Evolutionary conservation across 805 yeast species (phyloP).

Genomic region (Henningerozyma blattae): DNA sequence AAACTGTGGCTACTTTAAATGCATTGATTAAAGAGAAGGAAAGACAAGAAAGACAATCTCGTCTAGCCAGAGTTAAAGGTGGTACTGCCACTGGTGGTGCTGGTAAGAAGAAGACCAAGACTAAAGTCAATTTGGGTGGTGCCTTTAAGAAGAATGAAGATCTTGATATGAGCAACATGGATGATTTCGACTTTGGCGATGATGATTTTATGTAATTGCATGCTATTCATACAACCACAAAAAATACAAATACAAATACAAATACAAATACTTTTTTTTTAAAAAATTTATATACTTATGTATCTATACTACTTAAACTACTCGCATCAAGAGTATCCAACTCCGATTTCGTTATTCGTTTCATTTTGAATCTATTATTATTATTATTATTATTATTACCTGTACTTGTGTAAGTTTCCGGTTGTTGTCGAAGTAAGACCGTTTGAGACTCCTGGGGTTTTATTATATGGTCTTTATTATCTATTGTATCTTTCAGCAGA

Average conservation of each 20-base stretch:
- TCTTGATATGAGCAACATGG: slow-evolving; percentile 39
- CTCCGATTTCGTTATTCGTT: neutral
- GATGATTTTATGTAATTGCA: slow-evolving; percentile 71
- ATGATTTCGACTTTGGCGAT: slow-evolving; percentile 54
- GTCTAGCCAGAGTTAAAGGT: slow-evolving; percentile 62
- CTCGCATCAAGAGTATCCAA: neutral
- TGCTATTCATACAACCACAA: too few species aligned
- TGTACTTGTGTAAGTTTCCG: too few species aligned
- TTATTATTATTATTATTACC: too few species aligned
- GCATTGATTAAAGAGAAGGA: slow-evolving; percentile 77
- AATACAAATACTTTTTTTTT: too few species aligned
- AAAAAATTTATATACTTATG: too few species aligned
- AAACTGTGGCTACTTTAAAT: slow-evolving; percentile 73
- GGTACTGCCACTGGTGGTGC: slow-evolving; percentile 88
- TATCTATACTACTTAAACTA: too few species aligned
- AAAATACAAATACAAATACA: neutral
- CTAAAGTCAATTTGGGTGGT: slow-evolving; percentile 53
- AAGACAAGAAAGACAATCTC: slow-evolving; percentile 78
- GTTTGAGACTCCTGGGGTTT: neutral
- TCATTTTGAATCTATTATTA: too few species aligned
- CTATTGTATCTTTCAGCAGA: neutral
- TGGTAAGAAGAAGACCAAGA: slow-evolving; percentile 85
- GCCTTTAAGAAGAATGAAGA: slow-evolving; percentile 54
- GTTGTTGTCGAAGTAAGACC: too few species aligned
- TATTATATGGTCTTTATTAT: neutral